A percentile compares a stretch with the other conserved stretches of the same genome.
These are phyloP conservation scores for Colletotrichum melonis DNA, from an alignment of 2,329 filamentous ascomycete species.

Conservation along the genomic window DNA sequence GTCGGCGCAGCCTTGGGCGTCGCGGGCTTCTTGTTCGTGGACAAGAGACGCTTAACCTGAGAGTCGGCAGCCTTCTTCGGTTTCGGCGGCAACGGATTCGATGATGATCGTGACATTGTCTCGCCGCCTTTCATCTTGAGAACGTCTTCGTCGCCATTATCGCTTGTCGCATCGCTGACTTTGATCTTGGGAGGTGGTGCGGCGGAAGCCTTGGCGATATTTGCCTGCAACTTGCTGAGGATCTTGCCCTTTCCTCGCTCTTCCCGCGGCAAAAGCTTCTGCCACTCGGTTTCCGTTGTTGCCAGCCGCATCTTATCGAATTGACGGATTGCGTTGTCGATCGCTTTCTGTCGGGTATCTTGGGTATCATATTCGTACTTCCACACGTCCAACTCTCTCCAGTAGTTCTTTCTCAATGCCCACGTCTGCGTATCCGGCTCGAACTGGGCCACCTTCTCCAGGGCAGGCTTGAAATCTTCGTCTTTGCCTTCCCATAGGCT, in stretches of 20 bases:
- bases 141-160: slow-evolving; percentile 46
- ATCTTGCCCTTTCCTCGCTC: slow-evolving; percentile 71
- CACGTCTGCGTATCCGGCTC: slow-evolving; percentile 62
- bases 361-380: slow-evolving; percentile 66
- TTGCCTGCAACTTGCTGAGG: slow-evolving; percentile 70
- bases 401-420: slow-evolving; percentile 66
- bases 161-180: slow-evolving; percentile 52
- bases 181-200: slow-evolving; percentile 61
- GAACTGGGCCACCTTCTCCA: slow-evolving; percentile 70
- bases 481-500: slow-evolving; percentile 63
- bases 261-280: slow-evolving; percentile 66
- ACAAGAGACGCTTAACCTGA: slow-evolving; percentile 66
- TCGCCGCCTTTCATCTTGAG: slow-evolving; percentile 52
- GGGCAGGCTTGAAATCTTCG: slow-evolving; percentile 63
- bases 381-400: slow-evolving; percentile 74
- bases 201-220: slow-evolving; percentile 61
- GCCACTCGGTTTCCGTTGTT: slow-evolving; percentile 68
- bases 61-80: slow-evolving; percentile 68
- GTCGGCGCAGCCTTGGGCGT: slow-evolving; percentile 51
- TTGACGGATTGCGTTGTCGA: slow-evolving; percentile 69
- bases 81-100: slow-evolving; percentile 62
- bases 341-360: slow-evolving; percentile 67
- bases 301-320: slow-evolving; percentile 71
- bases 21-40: slow-evolving; percentile 44
- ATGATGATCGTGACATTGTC: slow-evolving; percentile 60